A percentile compares a stretch with the other conserved stretches of the same genome.
These are phyloP conservation scores for Boeremia lycopersici DNA, from an alignment of 2,329 filamentous ascomycete species.

Conservation along the genomic window DNA sequence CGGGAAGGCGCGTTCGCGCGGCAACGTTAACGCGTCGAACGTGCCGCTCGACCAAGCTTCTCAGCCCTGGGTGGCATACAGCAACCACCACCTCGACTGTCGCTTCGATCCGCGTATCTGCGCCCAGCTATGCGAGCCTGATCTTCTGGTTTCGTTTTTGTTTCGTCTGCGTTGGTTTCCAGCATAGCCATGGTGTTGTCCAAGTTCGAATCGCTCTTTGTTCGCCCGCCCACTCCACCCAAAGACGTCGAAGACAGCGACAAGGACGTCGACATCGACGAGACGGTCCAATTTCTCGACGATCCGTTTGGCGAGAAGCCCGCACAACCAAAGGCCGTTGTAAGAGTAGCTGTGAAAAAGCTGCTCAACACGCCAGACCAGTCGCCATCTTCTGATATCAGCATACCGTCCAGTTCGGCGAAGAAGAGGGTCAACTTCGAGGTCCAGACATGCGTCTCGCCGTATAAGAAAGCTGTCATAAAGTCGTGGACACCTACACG, in stretches of 20 bases:
- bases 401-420: constrained; percentile 37
- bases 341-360: constrained; percentile 22
- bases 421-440: constrained; percentile 64
- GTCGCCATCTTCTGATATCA: constrained; percentile 52
- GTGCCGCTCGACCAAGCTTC: constrained; percentile 16
- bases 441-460: constrained; percentile 64
- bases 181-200: constrained; percentile 51
- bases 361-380: constrained; percentile 48
- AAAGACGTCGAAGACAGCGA: constrained; percentile 51
- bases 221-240: constrained; percentile 63
- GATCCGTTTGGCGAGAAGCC: constrained; percentile 48
- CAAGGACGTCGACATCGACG: constrained; percentile 44
- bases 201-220: constrained; percentile 54
- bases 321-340: constrained; percentile 27
- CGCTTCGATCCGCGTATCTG: constrained; percentile 12
- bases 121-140: constrained; percentile 34
- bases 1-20: constrained; percentile 16
- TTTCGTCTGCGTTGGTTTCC: constrained; percentile 28
- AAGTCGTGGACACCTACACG: constrained; percentile 41
- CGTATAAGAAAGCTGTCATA: constrained; percentile 51
- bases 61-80: constrained; percentile 3
- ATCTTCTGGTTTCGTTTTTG: constrained; percentile 25
- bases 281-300: constrained; percentile 52
- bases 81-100: constrained; percentile 21
- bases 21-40: constrained; percentile 19